Base-by-base conservation (phyloP, 2,329 filamentous ascomycete species). In the Rhexocercosporidium sp. region DNA sequence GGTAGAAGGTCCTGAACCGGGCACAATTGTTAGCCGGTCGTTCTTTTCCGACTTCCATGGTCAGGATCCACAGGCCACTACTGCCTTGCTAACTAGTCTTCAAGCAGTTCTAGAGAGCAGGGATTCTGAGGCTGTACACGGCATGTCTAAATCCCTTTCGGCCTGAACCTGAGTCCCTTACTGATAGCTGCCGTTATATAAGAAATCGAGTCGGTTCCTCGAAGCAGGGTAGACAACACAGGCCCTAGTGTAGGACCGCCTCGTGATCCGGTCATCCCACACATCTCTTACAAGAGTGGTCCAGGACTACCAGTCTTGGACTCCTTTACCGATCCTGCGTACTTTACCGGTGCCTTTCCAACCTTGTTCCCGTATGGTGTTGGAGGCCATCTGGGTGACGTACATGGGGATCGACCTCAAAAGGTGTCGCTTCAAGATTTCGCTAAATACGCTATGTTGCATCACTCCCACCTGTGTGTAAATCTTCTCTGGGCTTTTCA, bases 31-130 rank as follows among this genome's bases (percentile, higher is more conserved):
- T 49, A 66, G 65, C 65, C 37, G 56, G 34, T 68, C 66, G 37
- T 68, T 62, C 49, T 68, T 68, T 62, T 68, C 66, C 51, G 62
- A 65, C 49, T 46, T 68, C 62, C 66, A 68, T 59, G 62, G 66
- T 59, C 66, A 65, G 39, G 62, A 68, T 68, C 66, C 49, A 46
- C 39, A 68, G 46, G 65, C 66, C 16, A 67, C 65, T 31, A 61
- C 56, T 22, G 61, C 65, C 8, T 64, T 61, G 60, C 61, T 64
- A 41, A 54, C 65, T 61, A 64, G 51, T 20, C 65, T 67, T 11
- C 61, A 64, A 54, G 65, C 60, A 27, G 64, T 67, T 18, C 65
- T 51, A 20, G 6, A 51, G 25, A n/a, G 22, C 11, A n/a, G 22
- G 47, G 20, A 29, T 51, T 9, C 47, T 51, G 47, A 51, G 37